Conservation (phyloP, 2,329 filamentous ascomycete species). For the Arthroderma sp. region DNA sequence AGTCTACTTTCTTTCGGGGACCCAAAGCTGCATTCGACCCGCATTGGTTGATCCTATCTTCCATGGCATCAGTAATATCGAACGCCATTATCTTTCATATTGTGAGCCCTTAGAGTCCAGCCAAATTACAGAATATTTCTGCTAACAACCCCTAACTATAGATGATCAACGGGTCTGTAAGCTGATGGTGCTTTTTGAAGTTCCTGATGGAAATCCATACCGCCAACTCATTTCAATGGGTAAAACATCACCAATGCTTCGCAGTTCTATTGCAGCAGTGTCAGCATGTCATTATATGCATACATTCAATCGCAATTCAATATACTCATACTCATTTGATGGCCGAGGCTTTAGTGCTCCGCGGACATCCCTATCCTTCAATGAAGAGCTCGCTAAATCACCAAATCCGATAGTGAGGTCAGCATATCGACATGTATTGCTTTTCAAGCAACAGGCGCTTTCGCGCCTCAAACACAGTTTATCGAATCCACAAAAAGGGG, state of each 20-base stretch:
- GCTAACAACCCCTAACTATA: constrained; percentile 10
- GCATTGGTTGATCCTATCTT: constrained; percentile 30
- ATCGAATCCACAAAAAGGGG: constrained; percentile 17
- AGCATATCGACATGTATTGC: constrained; percentile 23
- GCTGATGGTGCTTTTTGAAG: constrained; percentile 4
- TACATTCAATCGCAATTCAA: too few species aligned
- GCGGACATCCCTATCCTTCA: neutral
- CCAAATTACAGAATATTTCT: too few species aligned
- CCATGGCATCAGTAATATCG: constrained; percentile 31
- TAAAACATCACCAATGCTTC: neutral
- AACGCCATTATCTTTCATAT: constrained; percentile 36
- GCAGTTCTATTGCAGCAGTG: too few species aligned
- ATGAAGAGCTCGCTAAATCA: neutral
- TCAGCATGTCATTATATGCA: too few species aligned
- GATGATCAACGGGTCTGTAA: constrained; percentile 1
- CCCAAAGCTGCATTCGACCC: neutral
- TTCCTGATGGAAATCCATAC: constrained; percentile 5
- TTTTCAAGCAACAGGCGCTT: constrained; percentile 28
- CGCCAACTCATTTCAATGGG: constrained; percentile 4
- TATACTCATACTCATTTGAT: too few species aligned
- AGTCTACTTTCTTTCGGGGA: too few species aligned
- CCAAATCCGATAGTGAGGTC: constrained; percentile 1
- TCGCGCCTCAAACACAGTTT: constrained; percentile 27
- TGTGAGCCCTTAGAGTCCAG: constrained; percentile 16
- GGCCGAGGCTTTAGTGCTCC: too few species aligned